These are phyloP conservation scores for Irpex sp. DNA, from an alignment of 1,284 basidiomycete species.

Conservation along the genomic window DNA sequence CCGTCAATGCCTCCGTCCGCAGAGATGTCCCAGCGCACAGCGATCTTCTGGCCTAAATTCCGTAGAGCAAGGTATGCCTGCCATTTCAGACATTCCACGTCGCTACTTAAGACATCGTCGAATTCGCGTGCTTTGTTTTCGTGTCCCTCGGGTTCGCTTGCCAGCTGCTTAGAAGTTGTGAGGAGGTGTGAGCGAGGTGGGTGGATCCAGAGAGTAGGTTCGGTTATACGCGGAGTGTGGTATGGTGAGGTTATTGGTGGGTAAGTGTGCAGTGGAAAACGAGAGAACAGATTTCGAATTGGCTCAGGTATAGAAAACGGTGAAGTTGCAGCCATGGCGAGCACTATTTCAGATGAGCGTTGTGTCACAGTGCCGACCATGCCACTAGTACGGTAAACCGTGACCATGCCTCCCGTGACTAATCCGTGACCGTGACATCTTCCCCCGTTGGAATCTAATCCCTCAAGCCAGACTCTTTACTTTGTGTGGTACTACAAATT, in stretches of 20 bases:
- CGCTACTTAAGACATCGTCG: slow-evolving; percentile 52
- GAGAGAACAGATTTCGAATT: slow-evolving; percentile 45
- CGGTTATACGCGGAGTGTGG: slow-evolving; percentile 36
- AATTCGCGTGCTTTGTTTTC: slow-evolving; percentile 1
- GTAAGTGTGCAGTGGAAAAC: slow-evolving; percentile 54
- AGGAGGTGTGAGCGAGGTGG: slow-evolving; percentile 34
- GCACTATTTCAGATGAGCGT: neutral
- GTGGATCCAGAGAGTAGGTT: slow-evolving; percentile 64
- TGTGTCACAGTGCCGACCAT: neutral
- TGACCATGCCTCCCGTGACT: too few relatives aligned
- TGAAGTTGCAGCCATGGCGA: neutral
- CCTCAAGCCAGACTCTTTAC: too few relatives aligned
- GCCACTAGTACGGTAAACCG: too few relatives aligned
- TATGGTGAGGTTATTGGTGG: slow-evolving; percentile 43
- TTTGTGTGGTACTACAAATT: too few relatives aligned
- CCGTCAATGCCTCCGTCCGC: slow-evolving; percentile 64
- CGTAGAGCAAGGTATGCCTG: slow-evolving; percentile 77
- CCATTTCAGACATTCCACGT: slow-evolving; percentile 84
- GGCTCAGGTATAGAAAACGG: slow-evolving; percentile 29
- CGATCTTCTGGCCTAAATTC: slow-evolving; percentile 27
- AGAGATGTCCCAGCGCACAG: slow-evolving; percentile 61
- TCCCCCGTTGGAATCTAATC: too few relatives aligned
- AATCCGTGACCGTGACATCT: too few relatives aligned
- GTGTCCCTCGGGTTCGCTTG: neutral
- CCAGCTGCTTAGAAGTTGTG: neutral